Percentiles rank a stretch among this genome's conserved stretches.
These are phyloP conservation scores for Leccinum truebloodii DNA, from an alignment of 768 basidiomycete species.

Conservation along the genomic window DNA sequence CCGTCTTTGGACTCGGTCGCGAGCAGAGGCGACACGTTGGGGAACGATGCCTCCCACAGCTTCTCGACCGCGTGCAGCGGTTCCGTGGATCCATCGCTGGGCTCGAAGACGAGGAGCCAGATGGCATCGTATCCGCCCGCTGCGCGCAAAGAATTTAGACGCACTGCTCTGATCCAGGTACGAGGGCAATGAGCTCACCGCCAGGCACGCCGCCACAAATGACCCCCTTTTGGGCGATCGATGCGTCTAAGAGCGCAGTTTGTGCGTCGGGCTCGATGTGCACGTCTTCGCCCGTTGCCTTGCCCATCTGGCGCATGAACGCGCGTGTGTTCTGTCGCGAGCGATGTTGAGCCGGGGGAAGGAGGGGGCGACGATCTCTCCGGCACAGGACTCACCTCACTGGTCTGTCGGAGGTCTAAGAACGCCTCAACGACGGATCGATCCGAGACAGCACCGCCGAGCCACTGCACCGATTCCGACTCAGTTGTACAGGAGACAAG, in stretches of 20 bases:
- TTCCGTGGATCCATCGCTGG: slow-evolving; percentile 45
- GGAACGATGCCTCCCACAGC: slow-evolving; percentile 60
- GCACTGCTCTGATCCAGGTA: background rate
- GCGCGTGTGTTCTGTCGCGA: slow-evolving; percentile 63
- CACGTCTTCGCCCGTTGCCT: slow-evolving; percentile 55
- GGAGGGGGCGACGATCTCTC: background rate
- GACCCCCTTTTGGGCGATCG: slow-evolving; percentile 76
- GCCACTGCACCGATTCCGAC: slow-evolving; percentile 45
- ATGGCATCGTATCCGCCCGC: slow-evolving; percentile 98
- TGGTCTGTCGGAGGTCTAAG: slow-evolving; percentile 53
- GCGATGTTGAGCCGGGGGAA: background rate
- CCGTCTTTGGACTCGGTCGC: slow-evolving; percentile 67
- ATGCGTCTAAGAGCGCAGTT: slow-evolving; percentile 77
- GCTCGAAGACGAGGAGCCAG: slow-evolving; percentile 85
- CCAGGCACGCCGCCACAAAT: slow-evolving; percentile 96
- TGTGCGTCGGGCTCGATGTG: slow-evolving; percentile 92
- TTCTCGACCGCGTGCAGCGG: slow-evolving; percentile 64
- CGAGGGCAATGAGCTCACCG: slow-evolving; percentile 50
- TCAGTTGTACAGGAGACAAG: background rate
- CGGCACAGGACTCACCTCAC: slow-evolving; percentile 47
- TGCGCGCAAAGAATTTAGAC: slow-evolving; percentile 33
- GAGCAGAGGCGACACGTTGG: slow-evolving; percentile 67
- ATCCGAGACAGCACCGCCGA: background rate
- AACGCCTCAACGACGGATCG: slow-evolving; percentile 53
- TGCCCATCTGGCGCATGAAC: slow-evolving; percentile 86